Evolutionary conservation across 805 yeast genomes (phyloP).

Genomic region (Torulaspora delbrueckii): DNA sequence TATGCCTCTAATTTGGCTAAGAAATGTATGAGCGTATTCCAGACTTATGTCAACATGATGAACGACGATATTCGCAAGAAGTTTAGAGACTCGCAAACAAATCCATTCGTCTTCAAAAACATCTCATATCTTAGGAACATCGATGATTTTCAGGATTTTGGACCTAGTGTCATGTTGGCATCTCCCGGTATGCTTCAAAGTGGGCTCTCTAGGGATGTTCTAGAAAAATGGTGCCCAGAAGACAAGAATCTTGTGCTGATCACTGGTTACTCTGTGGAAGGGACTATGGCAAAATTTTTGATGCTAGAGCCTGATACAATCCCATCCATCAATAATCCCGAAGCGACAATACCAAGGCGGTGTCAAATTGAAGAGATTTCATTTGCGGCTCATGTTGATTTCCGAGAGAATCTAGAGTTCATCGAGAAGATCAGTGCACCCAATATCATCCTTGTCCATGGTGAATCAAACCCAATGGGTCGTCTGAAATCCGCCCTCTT

Average conservation of each 20-base stretch:
- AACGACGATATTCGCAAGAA: conserved; percentile 78
- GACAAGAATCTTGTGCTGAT: conserved; percentile 79
- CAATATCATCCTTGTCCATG: conserved; percentile 88
- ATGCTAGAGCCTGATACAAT: conserved; percentile 88
- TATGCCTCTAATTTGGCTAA: conserved; percentile 92
- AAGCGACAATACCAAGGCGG: conserved; percentile 78
- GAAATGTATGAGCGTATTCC: conserved; percentile 96
- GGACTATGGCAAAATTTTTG: conserved; percentile 91
- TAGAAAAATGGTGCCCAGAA: conserved; percentile 98
- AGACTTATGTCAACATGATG: conserved; percentile 96
- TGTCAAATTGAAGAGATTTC: conserved; percentile 87
- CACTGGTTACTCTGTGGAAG: conserved; percentile 98
- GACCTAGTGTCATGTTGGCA: conserved; percentile 94
- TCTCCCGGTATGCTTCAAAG: conserved; percentile 98
- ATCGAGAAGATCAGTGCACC: conserved; percentile 83
- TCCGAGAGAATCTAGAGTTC: conserved; percentile 85
- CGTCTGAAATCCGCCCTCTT: conserved; percentile 87
- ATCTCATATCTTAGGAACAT: conserved; percentile 73
- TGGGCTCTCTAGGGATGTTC: conserved; percentile 84
- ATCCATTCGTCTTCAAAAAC: conserved; percentile 87
- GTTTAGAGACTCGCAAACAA: conserved; percentile 71
- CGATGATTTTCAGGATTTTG: conserved; percentile 85
- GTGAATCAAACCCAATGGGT: conserved; percentile 98
- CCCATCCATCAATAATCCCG: conserved; percentile 77
- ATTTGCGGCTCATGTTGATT: conserved; percentile 99